Base-by-base conservation (phyloP, 495 filamentous ascomycete genomes). In the Cercophora sp. region DNA sequence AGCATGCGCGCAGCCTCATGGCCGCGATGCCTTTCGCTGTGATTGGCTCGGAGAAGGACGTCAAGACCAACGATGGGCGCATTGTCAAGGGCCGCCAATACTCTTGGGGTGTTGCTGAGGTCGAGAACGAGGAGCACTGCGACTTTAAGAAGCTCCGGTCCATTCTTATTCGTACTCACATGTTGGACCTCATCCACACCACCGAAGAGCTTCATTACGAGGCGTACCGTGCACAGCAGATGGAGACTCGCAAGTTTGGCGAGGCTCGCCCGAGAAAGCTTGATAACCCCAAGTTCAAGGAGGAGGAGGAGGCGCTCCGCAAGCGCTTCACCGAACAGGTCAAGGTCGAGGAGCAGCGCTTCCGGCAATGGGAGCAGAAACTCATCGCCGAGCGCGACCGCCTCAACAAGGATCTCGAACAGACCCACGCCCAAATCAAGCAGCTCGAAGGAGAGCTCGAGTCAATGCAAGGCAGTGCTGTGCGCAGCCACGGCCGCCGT, bases 281-380 rank as follows among this genome's bases (percentile, higher is more conserved):
- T 55, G 93, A 98, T 79, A 98, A 98, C 79, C 93, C 93, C 72
- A 97, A 97, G 81, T 98, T 97, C 84, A 98, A 98, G 80, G 93
- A 98, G 70, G 93, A 98, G 71, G 93, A 98, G 65, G 93, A 98
- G 80, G 88, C 85, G 57, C 80, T 98, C 59, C 84, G 93, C 70
- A 98, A 98, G 86, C 83, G 93, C 56, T 98, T 98, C 78, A 98
- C 93, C 57, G 93, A 98, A 78, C 94, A 98, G 71, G 93, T 97
- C 76, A 98, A 98, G 85, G 88, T 96, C 63, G 93, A 98, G 79
- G 93, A 98, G 75, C 88, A 95, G 73, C 84, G 93, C 50, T 98
- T 98, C 85, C 82, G 94, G 72, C 85, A 93, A 78, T 98, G 93
- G 93, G 93, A 98, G 78, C 94, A 98, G 83, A 97, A 97, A 79